A percentile compares a stretch with the other conserved stretches of the same genome.
Conservation (phyloP, 805 yeast species). For the Trichomonascus vanleenenianus region DNA sequence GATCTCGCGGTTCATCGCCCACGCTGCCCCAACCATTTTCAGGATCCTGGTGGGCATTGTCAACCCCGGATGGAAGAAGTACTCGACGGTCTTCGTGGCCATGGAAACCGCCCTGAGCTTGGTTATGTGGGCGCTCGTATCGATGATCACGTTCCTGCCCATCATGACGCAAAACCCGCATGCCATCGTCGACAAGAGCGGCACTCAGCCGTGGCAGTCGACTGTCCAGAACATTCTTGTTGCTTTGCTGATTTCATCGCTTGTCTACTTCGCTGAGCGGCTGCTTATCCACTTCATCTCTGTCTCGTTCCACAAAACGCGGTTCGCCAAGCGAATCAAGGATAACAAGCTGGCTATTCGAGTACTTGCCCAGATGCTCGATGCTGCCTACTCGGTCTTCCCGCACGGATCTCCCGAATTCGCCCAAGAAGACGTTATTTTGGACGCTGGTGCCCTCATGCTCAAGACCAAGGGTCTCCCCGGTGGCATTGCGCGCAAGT, state of each 20-base stretch:
- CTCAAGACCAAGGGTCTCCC: slow-evolving; percentile 7
- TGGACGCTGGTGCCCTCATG: slow-evolving; percentile 21
- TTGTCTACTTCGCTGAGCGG: slow-evolving; percentile 31
- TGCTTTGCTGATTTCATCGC: slow-evolving; percentile 30
- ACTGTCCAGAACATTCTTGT: slow-evolving; percentile 29
- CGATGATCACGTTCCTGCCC: slow-evolving; percentile 32
- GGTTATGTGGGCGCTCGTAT: slow-evolving; percentile 29
- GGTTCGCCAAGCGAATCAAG: slow-evolving; percentile 32
- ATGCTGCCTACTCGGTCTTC: slow-evolving; percentile 28
- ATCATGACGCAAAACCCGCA: slow-evolving; percentile 24
- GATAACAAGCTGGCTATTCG: slow-evolving; percentile 28
- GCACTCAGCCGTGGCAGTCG: slow-evolving; percentile 29
- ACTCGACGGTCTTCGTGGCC: slow-evolving; percentile 27
- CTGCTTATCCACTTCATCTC: slow-evolving; percentile 31
- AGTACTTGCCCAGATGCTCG: slow-evolving; percentile 25
- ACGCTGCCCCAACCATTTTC: slow-evolving; percentile 25
- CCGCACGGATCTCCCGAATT: slow-evolving; percentile 30
- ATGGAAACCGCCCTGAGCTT: slow-evolving; percentile 29
- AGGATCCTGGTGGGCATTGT: slow-evolving; percentile 26
- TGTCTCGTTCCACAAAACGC: slow-evolving; percentile 32
- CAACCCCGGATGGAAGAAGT: slow-evolving; percentile 26
- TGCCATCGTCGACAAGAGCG: slow-evolving; percentile 14
- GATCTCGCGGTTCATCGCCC: slow-evolving; percentile 29
- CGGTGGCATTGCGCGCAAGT: slow-evolving; percentile 9
- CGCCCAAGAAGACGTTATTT: slow-evolving; percentile 27